Evolutionary conservation across 2,329 filamentous ascomycete genomes (phyloP).

Genomic region (Camillea tinctor): DNA sequence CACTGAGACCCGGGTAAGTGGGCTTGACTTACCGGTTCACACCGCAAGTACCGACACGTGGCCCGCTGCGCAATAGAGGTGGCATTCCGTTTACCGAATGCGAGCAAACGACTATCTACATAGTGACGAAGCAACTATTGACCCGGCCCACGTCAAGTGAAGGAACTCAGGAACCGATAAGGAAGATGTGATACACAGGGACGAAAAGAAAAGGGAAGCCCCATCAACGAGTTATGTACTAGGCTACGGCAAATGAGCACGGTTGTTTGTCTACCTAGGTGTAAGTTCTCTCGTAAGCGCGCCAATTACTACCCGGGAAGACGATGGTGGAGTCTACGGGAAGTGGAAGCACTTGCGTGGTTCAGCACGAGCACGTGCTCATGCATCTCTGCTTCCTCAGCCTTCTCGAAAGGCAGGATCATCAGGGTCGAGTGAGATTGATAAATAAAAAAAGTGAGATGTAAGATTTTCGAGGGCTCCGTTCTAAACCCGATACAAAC

Average conservation of each 20-base stretch:
- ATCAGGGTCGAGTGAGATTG: neutral
- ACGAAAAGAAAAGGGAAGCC: neutral
- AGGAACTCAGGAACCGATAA: neutral
- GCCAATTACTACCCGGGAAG: neutral
- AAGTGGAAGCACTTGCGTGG: neutral
- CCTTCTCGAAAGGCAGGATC: neutral
- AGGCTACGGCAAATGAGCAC: neutral
- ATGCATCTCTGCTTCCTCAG: neutral
- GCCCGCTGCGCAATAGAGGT: neutral
- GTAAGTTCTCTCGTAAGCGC: neutral
- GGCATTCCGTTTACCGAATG: neutral
- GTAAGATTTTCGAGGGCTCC: neutral
- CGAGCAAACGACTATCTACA: neutral
- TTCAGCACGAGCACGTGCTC: neutral
- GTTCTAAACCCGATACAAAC: too few species aligned
- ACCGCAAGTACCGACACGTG: neutral
- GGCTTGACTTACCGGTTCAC: neutral
- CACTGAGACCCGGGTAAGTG: neutral
- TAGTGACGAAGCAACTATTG: neutral
- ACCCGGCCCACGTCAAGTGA: neutral
- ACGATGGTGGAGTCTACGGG: neutral
- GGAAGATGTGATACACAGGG: neutral
- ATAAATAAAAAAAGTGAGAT: neutral
- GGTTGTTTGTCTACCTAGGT: neutral
- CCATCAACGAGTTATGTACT: neutral